These are phyloP conservation scores for Clohesyomyces aquaticus DNA, from an alignment of 495 filamentous ascomycete species.

Conservation along the genomic window DNA sequence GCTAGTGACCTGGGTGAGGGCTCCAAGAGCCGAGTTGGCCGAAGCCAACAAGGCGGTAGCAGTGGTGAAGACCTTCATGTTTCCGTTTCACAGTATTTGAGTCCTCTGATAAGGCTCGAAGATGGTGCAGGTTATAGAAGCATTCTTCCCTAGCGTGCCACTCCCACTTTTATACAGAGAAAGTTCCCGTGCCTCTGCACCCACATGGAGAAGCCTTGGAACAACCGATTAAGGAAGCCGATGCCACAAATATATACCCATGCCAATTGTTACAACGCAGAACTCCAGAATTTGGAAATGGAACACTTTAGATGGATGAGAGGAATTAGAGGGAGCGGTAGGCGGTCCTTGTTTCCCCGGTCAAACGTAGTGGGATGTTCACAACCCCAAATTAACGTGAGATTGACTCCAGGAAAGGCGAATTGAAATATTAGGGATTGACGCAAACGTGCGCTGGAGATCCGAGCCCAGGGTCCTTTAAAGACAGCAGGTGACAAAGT, in stretches of 20 bases:
- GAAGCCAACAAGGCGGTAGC: slow-evolving; percentile 7
- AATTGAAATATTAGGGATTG: slow-evolving; percentile 16
- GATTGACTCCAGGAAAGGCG: slow-evolving; percentile 3
- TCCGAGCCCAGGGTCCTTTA: neutral
- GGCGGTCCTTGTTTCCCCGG: slow-evolving; percentile 9
- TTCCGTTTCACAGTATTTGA: slow-evolving; percentile 10
- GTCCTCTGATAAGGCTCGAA: neutral
- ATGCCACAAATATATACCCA: slow-evolving; percentile 13
- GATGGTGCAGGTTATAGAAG: slow-evolving; percentile 9
- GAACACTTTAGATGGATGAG: slow-evolving; percentile 6
- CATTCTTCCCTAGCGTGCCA: slow-evolving; percentile 9
- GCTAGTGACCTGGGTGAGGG: slow-evolving; percentile 27
- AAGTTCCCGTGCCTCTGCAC: neutral
- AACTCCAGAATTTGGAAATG: slow-evolving; percentile 1
- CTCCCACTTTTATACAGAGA: slow-evolving; percentile 12
- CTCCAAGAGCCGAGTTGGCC: slow-evolving; percentile 11
- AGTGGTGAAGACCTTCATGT: slow-evolving; percentile 13
- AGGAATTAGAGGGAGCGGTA: slow-evolving; percentile 9
- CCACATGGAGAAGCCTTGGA: slow-evolving; percentile 8
- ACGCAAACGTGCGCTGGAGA: slow-evolving; percentile 2
- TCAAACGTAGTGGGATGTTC: neutral
- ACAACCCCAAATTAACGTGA: slow-evolving; percentile 8
- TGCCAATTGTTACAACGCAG: slow-evolving; percentile 1
- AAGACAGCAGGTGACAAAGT: slow-evolving; percentile 11
- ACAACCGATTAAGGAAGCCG: slow-evolving; percentile 19